Percentiles rank a stretch among this genome's conserved stretches.
Conservation (phyloP, 257 asterid species). For the Nicotiana obtusifolia region DNA sequence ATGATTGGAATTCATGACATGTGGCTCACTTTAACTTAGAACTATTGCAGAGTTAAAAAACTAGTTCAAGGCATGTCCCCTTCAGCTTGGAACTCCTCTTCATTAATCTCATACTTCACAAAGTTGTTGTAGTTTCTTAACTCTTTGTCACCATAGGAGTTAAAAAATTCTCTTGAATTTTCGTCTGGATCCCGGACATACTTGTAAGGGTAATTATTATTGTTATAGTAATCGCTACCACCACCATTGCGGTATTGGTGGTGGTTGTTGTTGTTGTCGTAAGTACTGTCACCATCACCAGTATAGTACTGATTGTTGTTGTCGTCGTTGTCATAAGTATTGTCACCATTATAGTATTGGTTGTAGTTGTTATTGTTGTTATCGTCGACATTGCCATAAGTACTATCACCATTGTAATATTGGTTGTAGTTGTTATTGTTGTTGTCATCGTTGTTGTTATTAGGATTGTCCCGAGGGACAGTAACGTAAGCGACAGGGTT, state of each 20-base stretch:
- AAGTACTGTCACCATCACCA: not conserved
- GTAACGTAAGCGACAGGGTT: conserved; percentile 49
- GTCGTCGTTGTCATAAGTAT: not conserved
- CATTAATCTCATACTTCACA: not conserved
- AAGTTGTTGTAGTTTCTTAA: not conserved
- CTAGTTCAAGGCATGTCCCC: not conserved
- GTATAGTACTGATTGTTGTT: not conserved
- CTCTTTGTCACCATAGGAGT: not conserved
- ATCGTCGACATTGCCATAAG: not conserved
- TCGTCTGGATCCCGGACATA: not conserved
- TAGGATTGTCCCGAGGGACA: conserved; percentile 14
- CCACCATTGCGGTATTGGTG: not conserved
- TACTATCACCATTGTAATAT: conserved; percentile 6
- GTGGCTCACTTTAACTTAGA: not conserved
- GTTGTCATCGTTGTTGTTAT: not conserved
- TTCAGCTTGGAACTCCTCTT: not conserved
- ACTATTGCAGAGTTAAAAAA: not conserved
- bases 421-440: conserved; percentile 8
- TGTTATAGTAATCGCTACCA: not conserved
- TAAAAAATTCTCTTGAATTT: not conserved
- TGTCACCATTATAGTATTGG: not conserved
- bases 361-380: not conserved
- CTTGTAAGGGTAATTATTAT: not conserved
- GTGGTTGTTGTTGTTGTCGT: not conserved
- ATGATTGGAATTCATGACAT: not conserved